These are phyloP conservation scores for Coriolopsis trogii DNA, from an alignment of 1,284 basidiomycete species.

Conservation along the genomic window DNA sequence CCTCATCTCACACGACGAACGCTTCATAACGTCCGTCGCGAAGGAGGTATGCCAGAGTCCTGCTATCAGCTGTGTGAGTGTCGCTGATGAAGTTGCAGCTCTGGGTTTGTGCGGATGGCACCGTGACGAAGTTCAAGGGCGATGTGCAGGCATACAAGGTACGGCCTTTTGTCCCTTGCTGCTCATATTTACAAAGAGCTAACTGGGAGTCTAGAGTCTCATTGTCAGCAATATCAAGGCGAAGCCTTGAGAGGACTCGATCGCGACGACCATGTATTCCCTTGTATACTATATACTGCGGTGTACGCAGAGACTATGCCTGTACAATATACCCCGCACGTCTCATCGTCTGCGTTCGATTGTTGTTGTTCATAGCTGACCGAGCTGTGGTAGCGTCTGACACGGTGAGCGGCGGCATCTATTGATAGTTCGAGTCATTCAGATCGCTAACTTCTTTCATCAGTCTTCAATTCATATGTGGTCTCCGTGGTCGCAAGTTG, in stretches of 20 bases:
- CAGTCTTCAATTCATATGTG: too few species aligned
- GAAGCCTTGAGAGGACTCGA: conserved; percentile 8
- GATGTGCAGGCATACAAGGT: conserved; percentile 95
- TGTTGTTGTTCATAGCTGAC: too few species aligned
- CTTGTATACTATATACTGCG: too few species aligned
- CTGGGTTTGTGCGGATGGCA: conserved; percentile 90
- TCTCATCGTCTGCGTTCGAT: too few species aligned
- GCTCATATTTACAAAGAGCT: background rate
- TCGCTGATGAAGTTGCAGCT: conserved; percentile 47
- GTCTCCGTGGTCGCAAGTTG: too few species aligned
- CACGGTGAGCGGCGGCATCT: too few species aligned
- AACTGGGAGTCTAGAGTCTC: conserved; percentile 53
- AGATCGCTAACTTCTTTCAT: too few species aligned
- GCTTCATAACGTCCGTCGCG: conserved; percentile 87
- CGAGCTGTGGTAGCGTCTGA: too few species aligned
- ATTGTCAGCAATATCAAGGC: conserved; percentile 82
- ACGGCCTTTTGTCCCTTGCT: conserved; percentile 6
- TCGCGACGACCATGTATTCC: background rate
- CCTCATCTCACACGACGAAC: conserved; percentile 92
- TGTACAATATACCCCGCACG: too few species aligned
- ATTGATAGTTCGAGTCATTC: too few species aligned
- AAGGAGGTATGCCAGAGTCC: conserved; percentile 54
- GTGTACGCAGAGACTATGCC: too few species aligned
- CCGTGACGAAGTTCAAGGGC: conserved; percentile 84
- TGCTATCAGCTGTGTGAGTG: background rate